Base-by-base conservation (phyloP, 202 grass and related monocot species). In the Panicum hallii region DNA sequence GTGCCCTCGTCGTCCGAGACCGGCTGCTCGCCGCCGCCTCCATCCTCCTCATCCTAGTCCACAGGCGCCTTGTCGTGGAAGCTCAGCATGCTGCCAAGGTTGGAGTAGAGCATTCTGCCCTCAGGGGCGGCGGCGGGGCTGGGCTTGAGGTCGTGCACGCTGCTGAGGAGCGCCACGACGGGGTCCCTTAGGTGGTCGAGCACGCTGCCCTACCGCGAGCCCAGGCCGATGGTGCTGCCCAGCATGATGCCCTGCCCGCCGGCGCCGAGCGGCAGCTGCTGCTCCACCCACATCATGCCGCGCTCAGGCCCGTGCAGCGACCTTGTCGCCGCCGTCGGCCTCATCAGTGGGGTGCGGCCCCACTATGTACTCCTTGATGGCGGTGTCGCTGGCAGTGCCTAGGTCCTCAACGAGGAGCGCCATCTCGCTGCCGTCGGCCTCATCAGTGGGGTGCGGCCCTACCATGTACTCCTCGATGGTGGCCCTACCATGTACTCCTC, bases 1-100 rank as follows among this genome's bases (percentile, higher is more conserved):
- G n/a, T n/a, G 2, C 28, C 77, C 26, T 87, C 83, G 13, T 78
- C 74, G 55, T 86, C 73, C n/a, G 67, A 45, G 32, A 1, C 26
- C 12, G 14, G 79, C 22, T 71, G 23, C 32, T 62, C 79, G 4
- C 22, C 81, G 11, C 17, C 67, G 22, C 38, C 82, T 43, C n/a
- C n/a, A n/a, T 84, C 83, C 30, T 85, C 89, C 41, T 34, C 32
- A 2, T 86, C 87, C 78, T 80, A 88, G 74, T 83, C 32, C 1
- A 34, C 86, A 47, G 16, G 15, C 42, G 6, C 10, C 1, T 34
- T 53, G 30, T 63, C 89, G 41, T 89, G 89, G 63, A 83, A 63
- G 8, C 90, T 89, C 23, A 94, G 86, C 88, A 97, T 88, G 85
- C 94, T 97, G 40, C 94, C 94, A n/a, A 93, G 84, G 88, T 91